A percentile compares a stretch with the other conserved stretches of the same genome.
Evolutionary conservation across 805 yeast genomes (phyloP).

Genomic region (Myxozyma neotropica): DNA sequence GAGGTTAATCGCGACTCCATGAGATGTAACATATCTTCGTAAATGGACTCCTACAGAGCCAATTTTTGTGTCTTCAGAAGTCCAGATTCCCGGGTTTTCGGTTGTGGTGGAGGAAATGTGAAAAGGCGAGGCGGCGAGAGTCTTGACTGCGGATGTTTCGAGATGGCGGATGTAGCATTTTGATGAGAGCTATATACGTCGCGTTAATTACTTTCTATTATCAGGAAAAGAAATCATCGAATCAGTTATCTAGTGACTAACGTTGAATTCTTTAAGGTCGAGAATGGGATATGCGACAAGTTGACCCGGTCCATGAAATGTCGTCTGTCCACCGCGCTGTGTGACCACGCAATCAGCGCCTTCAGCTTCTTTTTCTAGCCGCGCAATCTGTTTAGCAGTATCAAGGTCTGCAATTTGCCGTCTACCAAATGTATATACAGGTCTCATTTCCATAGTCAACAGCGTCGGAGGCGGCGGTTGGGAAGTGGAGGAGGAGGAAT

Average conservation of each 20-base stretch:
- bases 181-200: slow-evolving; percentile 54
- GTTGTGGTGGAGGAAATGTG: slow-evolving; percentile 52
- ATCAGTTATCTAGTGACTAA: no score
- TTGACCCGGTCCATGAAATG: slow-evolving; percentile 97
- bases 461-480: slow-evolving; percentile 52
- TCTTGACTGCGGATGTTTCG: slow-evolving; percentile 46
- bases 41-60: slow-evolving; percentile 90
- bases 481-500: not conserved
- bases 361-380: slow-evolving; percentile 34
- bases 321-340: slow-evolving; percentile 91
- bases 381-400: slow-evolving; percentile 20
- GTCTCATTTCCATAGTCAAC: slow-evolving; percentile 80
- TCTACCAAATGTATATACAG: slow-evolving; percentile 90
- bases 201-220: slow-evolving; percentile 38
- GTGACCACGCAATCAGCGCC: slow-evolving; percentile 69
- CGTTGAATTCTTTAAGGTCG: slow-evolving; percentile 62
- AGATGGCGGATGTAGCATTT: slow-evolving; percentile 68
- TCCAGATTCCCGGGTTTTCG: slow-evolving; percentile 89
- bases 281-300: slow-evolving; percentile 78
- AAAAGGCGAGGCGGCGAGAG: slow-evolving; percentile 17
- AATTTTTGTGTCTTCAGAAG: slow-evolving; percentile 56
- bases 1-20: slow-evolving; percentile 85
- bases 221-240: not conserved
- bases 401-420: slow-evolving; percentile 53
- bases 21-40: slow-evolving; percentile 80